Percentiles rank a stretch among this genome's conserved stretches.
Conservation (phyloP, 768 basidiomycete genomes). For the Leccinellum albellum region DNA sequence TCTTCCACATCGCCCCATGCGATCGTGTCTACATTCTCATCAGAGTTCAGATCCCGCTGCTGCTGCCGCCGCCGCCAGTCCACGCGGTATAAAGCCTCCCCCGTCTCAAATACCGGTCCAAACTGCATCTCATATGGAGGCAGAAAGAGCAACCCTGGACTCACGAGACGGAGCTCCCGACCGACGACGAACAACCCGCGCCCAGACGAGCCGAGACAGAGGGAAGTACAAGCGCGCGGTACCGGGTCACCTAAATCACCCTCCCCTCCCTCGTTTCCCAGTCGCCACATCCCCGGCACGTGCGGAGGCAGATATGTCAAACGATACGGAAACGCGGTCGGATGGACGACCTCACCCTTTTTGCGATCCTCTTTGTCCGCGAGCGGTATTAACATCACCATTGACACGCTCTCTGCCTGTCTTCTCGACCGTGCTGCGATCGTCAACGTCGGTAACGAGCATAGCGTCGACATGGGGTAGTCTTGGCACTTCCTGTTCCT, state of each 20-base stretch:
- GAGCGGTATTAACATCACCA: conserved; percentile 26
- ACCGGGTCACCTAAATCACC: neutral
- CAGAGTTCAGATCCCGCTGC: neutral
- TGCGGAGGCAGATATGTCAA: conserved; percentile 15
- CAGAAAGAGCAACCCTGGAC: conserved; percentile 22
- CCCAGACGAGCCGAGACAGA: conserved; percentile 27
- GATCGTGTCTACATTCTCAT: neutral
- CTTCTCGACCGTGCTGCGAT: conserved; percentile 23
- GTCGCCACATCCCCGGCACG: neutral
- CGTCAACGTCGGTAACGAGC: conserved; percentile 17
- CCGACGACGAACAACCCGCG: conserved; percentile 27
- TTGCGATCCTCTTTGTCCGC: neutral
- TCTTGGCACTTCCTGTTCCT: neutral
- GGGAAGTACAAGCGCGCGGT: conserved; percentile 9
- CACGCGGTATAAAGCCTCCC: conserved; percentile 15
- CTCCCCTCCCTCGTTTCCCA: neutral
- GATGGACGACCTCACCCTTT: neutral
- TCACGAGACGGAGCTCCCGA: conserved; percentile 20
- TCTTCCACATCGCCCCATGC: neutral
- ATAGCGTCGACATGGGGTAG: neutral
- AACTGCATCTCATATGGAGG: conserved; percentile 29
- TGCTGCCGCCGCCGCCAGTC: neutral
- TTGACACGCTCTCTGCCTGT: conserved; percentile 10
- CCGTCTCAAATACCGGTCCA: conserved; percentile 27
- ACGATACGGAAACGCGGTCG: conserved; percentile 19